Evolutionary conservation across 192 early-diverging fungal species (phyloP).

Genomic region (Coemansia pectinata): DNA sequence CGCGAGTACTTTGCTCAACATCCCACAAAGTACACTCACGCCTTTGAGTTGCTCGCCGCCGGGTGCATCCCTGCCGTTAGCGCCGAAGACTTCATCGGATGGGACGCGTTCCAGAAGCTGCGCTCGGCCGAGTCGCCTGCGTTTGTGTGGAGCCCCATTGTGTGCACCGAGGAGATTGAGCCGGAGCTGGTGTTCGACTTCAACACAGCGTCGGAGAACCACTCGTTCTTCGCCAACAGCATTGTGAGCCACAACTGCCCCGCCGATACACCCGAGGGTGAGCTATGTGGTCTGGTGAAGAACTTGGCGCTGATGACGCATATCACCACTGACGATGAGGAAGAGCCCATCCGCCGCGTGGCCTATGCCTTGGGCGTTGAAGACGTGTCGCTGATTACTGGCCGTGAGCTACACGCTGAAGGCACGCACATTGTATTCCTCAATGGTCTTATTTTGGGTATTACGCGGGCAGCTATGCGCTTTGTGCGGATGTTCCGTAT

Average conservation of each 20-base stretch:
- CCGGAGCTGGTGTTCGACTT: conserved; percentile 29
- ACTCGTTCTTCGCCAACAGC: conserved; percentile 48
- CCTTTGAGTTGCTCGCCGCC: background rate
- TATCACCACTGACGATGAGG: conserved; percentile 84
- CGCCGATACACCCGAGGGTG: conserved; percentile 98
- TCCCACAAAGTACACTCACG: background rate
- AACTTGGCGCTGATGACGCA: conserved; percentile 97
- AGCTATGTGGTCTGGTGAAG: conserved; percentile 99
- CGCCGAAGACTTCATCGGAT: conserved; percentile 1
- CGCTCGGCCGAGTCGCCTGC: conserved; percentile 15
- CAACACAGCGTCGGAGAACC: conserved; percentile 25
- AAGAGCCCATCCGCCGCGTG: conserved; percentile 83
- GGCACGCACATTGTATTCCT: conserved; percentile 86
- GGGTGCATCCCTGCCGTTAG: background rate
- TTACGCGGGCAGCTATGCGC: conserved; percentile 74
- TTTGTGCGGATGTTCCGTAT: conserved; percentile 88
- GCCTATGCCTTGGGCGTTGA: conserved; percentile 89
- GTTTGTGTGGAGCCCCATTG: conserved; percentile 30
- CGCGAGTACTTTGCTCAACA: conserved; percentile 5
- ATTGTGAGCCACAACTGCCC: conserved; percentile 69
- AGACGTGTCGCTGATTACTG: conserved; percentile 72
- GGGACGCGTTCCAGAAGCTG: conserved; percentile 27
- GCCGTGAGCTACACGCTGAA: conserved; percentile 79
- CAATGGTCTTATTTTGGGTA: conserved; percentile 92
- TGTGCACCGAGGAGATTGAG: conserved; percentile 16